These are phyloP conservation scores for Leptographium procerum DNA, from an alignment of 2,329 filamentous ascomycete genomes.

Conservation along the genomic window DNA sequence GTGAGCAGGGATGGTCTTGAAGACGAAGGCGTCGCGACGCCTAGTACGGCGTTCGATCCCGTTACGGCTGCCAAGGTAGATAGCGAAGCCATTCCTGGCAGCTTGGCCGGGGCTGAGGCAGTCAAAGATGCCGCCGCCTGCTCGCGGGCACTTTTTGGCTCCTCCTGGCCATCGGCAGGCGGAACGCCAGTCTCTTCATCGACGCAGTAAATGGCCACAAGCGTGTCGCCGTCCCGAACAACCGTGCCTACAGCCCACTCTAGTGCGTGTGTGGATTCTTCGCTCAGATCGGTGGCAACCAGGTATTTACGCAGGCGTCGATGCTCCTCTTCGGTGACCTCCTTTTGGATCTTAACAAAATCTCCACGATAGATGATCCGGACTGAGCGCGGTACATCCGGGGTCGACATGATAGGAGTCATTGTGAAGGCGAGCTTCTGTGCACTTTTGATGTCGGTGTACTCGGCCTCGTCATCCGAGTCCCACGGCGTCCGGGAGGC, in stretches of 20 bases:
- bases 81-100: slow-evolving; percentile 14
- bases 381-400: slow-evolving; percentile 68
- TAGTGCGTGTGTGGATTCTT: slow-evolving; percentile 86
- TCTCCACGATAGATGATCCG: slow-evolving; percentile 87
- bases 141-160: slow-evolving; percentile 62
- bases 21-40: slow-evolving; percentile 21
- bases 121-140: slow-evolving; percentile 45
- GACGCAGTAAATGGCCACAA: slow-evolving; percentile 86
- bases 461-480: slow-evolving; percentile 76
- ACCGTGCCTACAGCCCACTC: slow-evolving; percentile 98
- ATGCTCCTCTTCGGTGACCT: slow-evolving; percentile 62
- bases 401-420: slow-evolving; percentile 66
- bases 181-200: slow-evolving; percentile 74
- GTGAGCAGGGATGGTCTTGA: slow-evolving; percentile 23
- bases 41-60: slow-evolving; percentile 9
- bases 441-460: slow-evolving; percentile 75
- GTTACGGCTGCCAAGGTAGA: slow-evolving; percentile 1
- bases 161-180: slow-evolving; percentile 33
- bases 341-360: slow-evolving; percentile 61
- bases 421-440: slow-evolving; percentile 74
- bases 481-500: slow-evolving; percentile 49
- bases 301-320: slow-evolving; percentile 79
- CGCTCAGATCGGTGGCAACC: slow-evolving; percentile 89
- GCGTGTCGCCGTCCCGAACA: slow-evolving; percentile 82
- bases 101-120: slow-evolving; percentile 15